Percentiles rank a stretch among this genome's conserved stretches.
Evolutionary conservation across 305 asterid species (phyloP).

Genomic region (Andrographis paniculata): DNA sequence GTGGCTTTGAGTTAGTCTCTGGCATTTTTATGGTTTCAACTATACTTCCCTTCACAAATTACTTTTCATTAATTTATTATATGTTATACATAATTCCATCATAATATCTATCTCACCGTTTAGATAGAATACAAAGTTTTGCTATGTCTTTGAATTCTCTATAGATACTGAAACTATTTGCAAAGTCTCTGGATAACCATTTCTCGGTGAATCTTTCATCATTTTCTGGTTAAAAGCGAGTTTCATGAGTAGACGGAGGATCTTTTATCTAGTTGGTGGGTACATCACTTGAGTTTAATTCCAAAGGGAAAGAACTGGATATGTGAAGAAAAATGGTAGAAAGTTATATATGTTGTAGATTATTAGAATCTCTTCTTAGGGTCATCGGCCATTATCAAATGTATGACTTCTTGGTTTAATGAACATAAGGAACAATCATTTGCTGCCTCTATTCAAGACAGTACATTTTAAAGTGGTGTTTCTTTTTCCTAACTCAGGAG

Average conservation of each 20-base stretch:
- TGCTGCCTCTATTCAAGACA: too few relatives aligned
- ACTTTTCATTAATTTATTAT: neutral
- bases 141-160: conserved; percentile 10
- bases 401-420: too few relatives aligned
- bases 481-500: neutral
- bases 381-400: too few relatives aligned
- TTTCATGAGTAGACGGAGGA: too few relatives aligned
- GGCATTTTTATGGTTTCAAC: too few relatives aligned
- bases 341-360: too few relatives aligned
- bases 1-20: conserved; percentile 80
- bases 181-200: conserved; percentile 6
- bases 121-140: conserved; percentile 1
- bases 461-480: too few relatives aligned
- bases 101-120: conserved; percentile 4
- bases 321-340: neutral
- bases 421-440: too few relatives aligned
- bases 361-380: too few relatives aligned
- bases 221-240: conserved; percentile 4
- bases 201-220: neutral
- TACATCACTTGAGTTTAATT: too few relatives aligned
- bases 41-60: neutral
- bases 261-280: too few relatives aligned
- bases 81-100: neutral
- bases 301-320: neutral
- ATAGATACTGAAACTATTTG: neutral